Evolutionary conservation across 225 moss, liverwort and hornwort genomes (phyloP), one percentile per base, ranked within the genome.

Genomic region (Takakia lepidozioides): DNA sequence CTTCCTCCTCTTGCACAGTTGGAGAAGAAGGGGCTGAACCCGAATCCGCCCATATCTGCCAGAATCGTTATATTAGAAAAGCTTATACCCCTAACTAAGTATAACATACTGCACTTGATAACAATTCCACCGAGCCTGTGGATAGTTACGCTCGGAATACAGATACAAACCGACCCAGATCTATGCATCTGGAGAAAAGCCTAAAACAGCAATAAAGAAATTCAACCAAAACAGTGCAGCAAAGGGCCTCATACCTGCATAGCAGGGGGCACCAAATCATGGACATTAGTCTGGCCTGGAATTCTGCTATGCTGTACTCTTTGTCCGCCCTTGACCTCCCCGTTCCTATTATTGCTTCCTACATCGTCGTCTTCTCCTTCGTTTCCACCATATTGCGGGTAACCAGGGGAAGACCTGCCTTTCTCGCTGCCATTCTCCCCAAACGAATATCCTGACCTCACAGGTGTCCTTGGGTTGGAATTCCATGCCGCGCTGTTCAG

Each of bases 401-500:
- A 53, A 64, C 48, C 44, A 57, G 64, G 61, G 53, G 46, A 48
- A 28, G 76, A 54, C 51, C 68, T n/a, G n/a, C n/a, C n/a, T n/a
- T n/a, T n/a, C n/a, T n/a, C 1, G 32, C 8, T 32, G 32, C 32
- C 11, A 32, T 6, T 78, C 1, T 78, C 78, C 20, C 61, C 68
- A 28, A 78, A 69, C 37, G 78, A 73, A 58, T 65, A 69, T 2
- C 65, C 72, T 18, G 78, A 51, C 58, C 55, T 72, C 17, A 73
- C 3, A 10, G 72, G 65, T 21, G 78, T 72, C 78, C 78, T 68
- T 32, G 72, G 61, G 55, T 58, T 68, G 26, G 72, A 78, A 27
- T 41, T 45, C 61, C 64, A 72, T 26, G 61, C 54, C 42, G 57
- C 56, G 29, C 71, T 64, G 53, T 67, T 64, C 9, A 55, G 61